These are phyloP conservation scores for Eucalyptus urophylla DNA, from an alignment of 345 rosid genomes.

Conservation along the genomic window DNA sequence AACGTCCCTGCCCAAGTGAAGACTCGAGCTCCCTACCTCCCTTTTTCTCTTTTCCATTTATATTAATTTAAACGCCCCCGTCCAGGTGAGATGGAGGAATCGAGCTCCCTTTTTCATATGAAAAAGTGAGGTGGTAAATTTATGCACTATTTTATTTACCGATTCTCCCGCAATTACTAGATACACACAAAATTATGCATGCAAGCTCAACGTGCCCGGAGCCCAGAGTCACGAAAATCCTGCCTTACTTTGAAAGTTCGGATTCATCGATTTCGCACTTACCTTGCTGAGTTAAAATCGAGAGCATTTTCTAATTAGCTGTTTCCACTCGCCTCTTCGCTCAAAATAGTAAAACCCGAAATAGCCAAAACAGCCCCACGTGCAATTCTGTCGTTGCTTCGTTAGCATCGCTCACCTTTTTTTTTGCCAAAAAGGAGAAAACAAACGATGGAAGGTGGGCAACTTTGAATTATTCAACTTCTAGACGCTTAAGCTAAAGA, in stretches of 20 bases:
- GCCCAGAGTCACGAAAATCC: background rate
- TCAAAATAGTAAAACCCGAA: background rate
- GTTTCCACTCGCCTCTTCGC: background rate
- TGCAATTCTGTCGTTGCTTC: background rate
- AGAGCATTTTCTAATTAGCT: background rate
- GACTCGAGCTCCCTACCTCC: too few relatives aligned
- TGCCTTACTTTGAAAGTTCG: background rate
- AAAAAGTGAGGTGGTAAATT: background rate
- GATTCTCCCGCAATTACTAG: background rate
- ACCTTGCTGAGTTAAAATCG: background rate
- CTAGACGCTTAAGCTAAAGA: background rate
- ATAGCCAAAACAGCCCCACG: background rate
- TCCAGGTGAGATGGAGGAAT: too few relatives aligned
- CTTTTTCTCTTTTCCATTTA: too few relatives aligned
- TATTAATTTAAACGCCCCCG: too few relatives aligned
- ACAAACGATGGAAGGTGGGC: background rate
- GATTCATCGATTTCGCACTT: background rate
- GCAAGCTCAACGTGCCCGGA: background rate
- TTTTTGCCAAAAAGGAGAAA: background rate
- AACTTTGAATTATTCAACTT: background rate
- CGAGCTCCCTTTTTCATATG: too few relatives aligned
- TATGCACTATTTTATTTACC: background rate
- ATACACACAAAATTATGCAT: accelerated
- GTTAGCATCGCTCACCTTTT: background rate
- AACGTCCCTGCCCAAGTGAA: too few relatives aligned